Conservation (phyloP, 2,329 filamentous ascomycete genomes). For the Xylariaceae sp. region DNA sequence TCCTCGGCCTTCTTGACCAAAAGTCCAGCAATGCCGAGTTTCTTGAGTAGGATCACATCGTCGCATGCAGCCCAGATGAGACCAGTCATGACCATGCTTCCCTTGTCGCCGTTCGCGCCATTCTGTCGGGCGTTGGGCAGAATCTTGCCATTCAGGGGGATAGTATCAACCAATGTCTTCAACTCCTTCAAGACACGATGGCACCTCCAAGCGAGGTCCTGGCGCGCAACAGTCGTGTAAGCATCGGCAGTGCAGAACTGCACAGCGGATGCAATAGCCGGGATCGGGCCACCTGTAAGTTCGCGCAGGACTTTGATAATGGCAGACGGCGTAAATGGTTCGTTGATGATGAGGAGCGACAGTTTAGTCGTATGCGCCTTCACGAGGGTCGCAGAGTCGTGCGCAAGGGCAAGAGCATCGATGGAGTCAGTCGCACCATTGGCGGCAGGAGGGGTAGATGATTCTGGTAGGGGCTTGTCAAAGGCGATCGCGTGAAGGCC, state of each 20-base stretch:
- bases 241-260: constrained; percentile 56
- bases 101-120: constrained; percentile 40
- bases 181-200: constrained; percentile 60
- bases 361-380: constrained; percentile 82
- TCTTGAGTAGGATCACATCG: constrained; percentile 57
- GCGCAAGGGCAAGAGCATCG: constrained; percentile 62
- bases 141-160: constrained; percentile 55
- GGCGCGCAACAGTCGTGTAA: constrained; percentile 59
- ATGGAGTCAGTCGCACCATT: constrained; percentile 27
- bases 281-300: constrained; percentile 67
- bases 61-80: constrained; percentile 83
- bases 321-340: constrained; percentile 78
- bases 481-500: constrained; percentile 2
- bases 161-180: constrained; percentile 51
- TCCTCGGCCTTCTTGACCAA: constrained; percentile 67
- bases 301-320: constrained; percentile 65
- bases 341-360: constrained; percentile 77
- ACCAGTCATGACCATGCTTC: constrained; percentile 62
- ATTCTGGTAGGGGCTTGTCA: neutral
- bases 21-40: constrained; percentile 63
- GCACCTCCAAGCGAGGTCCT: constrained; percentile 57
- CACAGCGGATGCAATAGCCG: constrained; percentile 65
- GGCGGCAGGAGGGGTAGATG: neutral
- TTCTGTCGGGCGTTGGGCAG: constrained; percentile 44
- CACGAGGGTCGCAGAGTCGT: constrained; percentile 66